phyloP scores from a whole-genome alignment of 192 early-diverging fungal species.

The Pecoramyces ruminantium region DNA sequence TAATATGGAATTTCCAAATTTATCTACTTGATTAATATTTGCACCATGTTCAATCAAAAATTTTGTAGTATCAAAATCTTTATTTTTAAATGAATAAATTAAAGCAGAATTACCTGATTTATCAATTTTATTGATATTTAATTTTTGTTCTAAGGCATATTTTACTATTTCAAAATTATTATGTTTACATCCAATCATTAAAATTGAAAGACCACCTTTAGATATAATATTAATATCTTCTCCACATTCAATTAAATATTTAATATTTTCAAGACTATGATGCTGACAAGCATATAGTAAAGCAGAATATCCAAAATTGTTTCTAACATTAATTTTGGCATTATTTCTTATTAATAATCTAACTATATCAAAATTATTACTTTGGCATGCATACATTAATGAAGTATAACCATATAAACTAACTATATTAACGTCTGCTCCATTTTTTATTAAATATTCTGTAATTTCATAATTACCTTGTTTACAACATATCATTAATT shows the following conservation, averaged over 20 bases:
- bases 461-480: not conserved
- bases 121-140: too few species aligned
- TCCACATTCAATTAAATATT: not conserved
- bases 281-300: not conserved
- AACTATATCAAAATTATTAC: not conserved
- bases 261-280: not conserved
- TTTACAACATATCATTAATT: not conserved
- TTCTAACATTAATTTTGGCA: not conserved
- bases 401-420: not conserved
- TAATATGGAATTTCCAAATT: too few species aligned
- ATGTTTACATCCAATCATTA: not conserved
- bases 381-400: not conserved
- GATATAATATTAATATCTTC: not conserved
- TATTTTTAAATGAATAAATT: too few species aligned
- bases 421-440: not conserved
- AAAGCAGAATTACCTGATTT: too few species aligned
- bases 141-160: too few species aligned
- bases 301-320: not conserved
- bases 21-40: too few species aligned
- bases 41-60: too few species aligned
- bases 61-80: too few species aligned
- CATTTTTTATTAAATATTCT: not conserved
- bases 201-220: not conserved
- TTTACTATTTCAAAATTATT: not conserved
- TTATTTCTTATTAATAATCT: not conserved